Percentiles rank a stretch among this genome's conserved stretches.
These are phyloP conservation scores for Mortierella sp. DNA, from an alignment of 371 early-diverging fungal genomes.

Conservation along the genomic window DNA sequence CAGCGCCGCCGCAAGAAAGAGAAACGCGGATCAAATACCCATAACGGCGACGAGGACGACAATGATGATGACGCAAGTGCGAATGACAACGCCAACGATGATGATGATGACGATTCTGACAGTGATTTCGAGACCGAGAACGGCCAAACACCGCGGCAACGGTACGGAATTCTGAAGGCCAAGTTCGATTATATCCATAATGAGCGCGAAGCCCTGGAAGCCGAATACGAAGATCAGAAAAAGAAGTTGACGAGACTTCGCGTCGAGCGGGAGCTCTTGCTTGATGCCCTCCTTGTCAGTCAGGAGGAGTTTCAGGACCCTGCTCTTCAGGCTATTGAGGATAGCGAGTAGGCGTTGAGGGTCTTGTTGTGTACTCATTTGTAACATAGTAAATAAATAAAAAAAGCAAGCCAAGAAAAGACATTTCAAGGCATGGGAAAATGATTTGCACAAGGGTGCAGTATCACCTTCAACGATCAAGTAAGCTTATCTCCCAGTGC, in stretches of 20 bases:
- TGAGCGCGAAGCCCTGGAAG: conserved; percentile 70
- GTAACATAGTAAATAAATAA: not conserved
- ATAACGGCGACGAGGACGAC: conserved; percentile 18
- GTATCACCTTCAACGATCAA: too few relatives aligned
- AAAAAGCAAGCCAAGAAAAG: not conserved
- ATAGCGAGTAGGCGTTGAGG: conserved; percentile 34
- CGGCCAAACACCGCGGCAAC: conserved; percentile 51
- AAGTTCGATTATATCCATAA: conserved; percentile 68
- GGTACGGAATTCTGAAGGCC: conserved; percentile 70
- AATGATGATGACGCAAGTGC: conserved; percentile 34
- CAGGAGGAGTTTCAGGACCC: conserved; percentile 56
- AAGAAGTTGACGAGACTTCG: conserved; percentile 65
- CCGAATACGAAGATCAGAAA: conserved; percentile 64
- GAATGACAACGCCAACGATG: conserved; percentile 8
- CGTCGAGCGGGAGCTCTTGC: conserved; percentile 66
- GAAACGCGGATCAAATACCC: not conserved
- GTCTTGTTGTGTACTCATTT: not conserved
- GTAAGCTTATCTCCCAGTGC: too few relatives aligned
- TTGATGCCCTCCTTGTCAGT: conserved; percentile 64
- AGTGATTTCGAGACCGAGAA: conserved; percentile 44
- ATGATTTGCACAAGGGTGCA: too few relatives aligned
- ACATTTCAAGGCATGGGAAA: not conserved
- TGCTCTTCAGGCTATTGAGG: conserved; percentile 47
- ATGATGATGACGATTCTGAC: conserved; percentile 38
- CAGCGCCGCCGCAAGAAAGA: conserved; percentile 2